phyloP scores from a whole-genome alignment of 1,139 yeast species.

The Hanseniaspora gamundiae region DNA sequence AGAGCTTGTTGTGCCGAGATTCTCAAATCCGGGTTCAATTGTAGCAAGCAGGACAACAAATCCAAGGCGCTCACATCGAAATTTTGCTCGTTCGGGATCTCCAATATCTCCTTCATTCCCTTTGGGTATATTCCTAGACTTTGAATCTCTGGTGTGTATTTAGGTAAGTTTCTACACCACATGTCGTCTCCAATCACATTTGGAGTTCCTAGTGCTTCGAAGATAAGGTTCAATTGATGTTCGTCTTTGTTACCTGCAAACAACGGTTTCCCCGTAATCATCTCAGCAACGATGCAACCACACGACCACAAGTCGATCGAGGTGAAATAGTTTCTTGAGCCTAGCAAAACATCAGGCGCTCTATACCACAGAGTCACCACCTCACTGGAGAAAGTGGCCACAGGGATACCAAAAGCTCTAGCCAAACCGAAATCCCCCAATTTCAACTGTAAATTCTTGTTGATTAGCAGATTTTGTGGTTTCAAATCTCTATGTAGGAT shows the following conservation, averaged over 20 bases:
- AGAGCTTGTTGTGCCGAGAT: slow-evolving; percentile 86
- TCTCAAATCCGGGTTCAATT: slow-evolving; percentile 86
- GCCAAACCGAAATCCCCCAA: slow-evolving; percentile 97
- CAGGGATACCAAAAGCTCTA: slow-evolving; percentile 96
- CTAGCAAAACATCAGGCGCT: slow-evolving; percentile 93
- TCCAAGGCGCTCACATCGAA: slow-evolving; percentile 76
- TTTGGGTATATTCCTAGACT: slow-evolving; percentile 62
- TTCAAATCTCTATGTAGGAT: slow-evolving; percentile 91
- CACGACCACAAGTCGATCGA: slow-evolving; percentile 98
- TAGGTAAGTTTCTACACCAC: slow-evolving; percentile 91
- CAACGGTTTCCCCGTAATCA: slow-evolving; percentile 95
- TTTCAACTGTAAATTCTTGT: slow-evolving; percentile 78
- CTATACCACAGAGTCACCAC: slow-evolving; percentile 98
- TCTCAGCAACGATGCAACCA: slow-evolving; percentile 94
- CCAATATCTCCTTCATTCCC: slow-evolving; percentile 61
- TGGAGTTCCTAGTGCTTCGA: slow-evolving; percentile 93
- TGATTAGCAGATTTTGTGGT: slow-evolving; percentile 87
- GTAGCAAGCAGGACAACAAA: slow-evolving; percentile 62
- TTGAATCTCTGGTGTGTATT: slow-evolving; percentile 75
- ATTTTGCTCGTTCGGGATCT: slow-evolving; percentile 36
- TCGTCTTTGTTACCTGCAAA: slow-evolving; percentile 96
- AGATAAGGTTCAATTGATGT: slow-evolving; percentile 81
- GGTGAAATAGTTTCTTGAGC: slow-evolving; percentile 89
- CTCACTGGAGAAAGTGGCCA: slow-evolving; percentile 91
- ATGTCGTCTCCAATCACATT: slow-evolving; percentile 50